A percentile compares a stretch with the other conserved stretches of the same genome.
These are phyloP conservation scores for Camillea tinctor DNA, from an alignment of 2,329 filamentous ascomycete genomes.

Conservation along the genomic window DNA sequence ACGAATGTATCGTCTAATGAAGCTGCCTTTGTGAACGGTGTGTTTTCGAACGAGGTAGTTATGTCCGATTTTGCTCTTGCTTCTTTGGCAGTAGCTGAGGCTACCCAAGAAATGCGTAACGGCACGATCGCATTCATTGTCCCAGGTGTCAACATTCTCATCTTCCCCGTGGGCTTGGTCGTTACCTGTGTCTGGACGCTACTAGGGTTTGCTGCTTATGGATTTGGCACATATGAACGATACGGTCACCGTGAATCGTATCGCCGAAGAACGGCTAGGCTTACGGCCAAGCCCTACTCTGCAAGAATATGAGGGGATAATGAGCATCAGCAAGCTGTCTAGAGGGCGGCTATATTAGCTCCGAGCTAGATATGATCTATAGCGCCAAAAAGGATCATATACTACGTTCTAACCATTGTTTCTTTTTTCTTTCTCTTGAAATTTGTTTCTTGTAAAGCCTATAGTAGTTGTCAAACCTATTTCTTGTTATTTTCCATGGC, in stretches of 20 bases:
- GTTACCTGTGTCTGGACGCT: slow-evolving; percentile 63
- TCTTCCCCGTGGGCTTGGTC: slow-evolving; percentile 69
- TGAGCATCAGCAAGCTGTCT: not conserved
- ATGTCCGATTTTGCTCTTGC: slow-evolving; percentile 51
- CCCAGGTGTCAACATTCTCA: slow-evolving; percentile 65
- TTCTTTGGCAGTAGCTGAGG: slow-evolving; percentile 48
- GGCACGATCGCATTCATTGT: slow-evolving; percentile 64
- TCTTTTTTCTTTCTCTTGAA: not conserved
- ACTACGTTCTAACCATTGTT: not conserved
- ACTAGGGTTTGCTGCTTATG: slow-evolving; percentile 56
- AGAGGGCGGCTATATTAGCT: not conserved
- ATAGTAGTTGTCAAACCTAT: not conserved
- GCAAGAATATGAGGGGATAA: slow-evolving; percentile 18
- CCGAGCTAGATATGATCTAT: not conserved
- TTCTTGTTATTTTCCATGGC: not conserved
- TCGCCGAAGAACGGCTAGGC: slow-evolving; percentile 48
- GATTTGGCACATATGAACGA: slow-evolving; percentile 64
- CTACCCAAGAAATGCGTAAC: slow-evolving; percentile 45
- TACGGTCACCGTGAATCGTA: slow-evolving; percentile 66
- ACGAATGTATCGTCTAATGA: slow-evolving; percentile 69
- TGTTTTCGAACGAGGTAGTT: slow-evolving; percentile 61
- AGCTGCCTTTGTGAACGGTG: slow-evolving; percentile 68
- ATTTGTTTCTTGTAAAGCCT: not conserved
- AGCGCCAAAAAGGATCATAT: not conserved
- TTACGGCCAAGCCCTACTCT: slow-evolving; percentile 32